These are phyloP conservation scores for Heteromeles arbutifolia DNA, from an alignment of 306 rosid genomes.

Conservation along the genomic window DNA sequence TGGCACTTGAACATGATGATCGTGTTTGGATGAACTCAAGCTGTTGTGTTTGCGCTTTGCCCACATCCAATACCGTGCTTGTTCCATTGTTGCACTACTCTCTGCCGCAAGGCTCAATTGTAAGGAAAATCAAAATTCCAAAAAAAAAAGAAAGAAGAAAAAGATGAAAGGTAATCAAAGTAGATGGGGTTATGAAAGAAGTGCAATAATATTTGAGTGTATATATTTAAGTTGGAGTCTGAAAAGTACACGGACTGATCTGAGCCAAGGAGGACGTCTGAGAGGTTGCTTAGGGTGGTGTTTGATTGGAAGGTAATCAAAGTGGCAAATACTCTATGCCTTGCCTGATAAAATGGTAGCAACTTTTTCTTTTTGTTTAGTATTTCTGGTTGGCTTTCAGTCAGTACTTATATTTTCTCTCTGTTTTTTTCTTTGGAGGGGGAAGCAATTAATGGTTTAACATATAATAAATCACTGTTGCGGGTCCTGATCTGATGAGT, in stretches of 20 bases:
- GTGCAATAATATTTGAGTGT: neutral
- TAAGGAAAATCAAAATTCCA: neutral
- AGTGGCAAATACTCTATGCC: conserved; percentile 58
- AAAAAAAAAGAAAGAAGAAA: neutral
- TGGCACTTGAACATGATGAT: conserved; percentile 14
- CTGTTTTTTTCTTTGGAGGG: conserved; percentile 20
- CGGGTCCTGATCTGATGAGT: conserved; percentile 31
- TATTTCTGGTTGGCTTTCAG: conserved; percentile 34
- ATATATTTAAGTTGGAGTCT: conserved; percentile 8
- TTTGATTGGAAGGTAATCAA: conserved; percentile 34
- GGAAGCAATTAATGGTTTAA: conserved; percentile 7
- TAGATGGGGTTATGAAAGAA: neutral
- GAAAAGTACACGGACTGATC: conserved; percentile 17
- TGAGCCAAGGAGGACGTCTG: conserved; percentile 4
- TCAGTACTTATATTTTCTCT: conserved; percentile 19
- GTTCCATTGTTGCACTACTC: conserved; percentile 48
- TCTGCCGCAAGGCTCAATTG: neutral
- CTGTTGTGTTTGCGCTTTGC: conserved; percentile 48
- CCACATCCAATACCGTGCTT: conserved; percentile 55
- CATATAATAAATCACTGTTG: conserved; percentile 22
- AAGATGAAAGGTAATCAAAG: neutral
- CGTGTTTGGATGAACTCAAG: conserved; percentile 10
- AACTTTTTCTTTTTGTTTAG: conserved; percentile 6
- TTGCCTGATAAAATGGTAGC: conserved; percentile 18
- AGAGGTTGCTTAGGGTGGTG: conserved; percentile 27